Conservation (phyloP, 257 asterid genomes). For the Perilla frutescens region DNA sequence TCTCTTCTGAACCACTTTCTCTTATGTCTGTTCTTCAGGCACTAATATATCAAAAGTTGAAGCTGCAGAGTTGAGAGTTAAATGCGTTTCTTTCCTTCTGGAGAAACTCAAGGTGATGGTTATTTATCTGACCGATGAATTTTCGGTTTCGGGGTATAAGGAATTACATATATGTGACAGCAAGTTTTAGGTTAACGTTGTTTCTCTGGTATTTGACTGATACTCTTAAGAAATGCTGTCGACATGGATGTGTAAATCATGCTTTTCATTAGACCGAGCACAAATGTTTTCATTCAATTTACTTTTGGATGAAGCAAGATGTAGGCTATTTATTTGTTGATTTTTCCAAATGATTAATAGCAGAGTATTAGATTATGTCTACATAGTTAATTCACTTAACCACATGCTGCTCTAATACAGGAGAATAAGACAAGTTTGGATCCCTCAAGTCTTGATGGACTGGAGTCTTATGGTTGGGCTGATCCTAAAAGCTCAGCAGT, state of each 20-base stretch:
- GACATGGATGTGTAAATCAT: not conserved
- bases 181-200: not conserved
- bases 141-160: not conserved
- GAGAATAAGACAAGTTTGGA: constrained; percentile 51
- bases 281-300: not conserved
- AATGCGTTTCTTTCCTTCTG: constrained; percentile 73
- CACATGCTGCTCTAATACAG: constrained; percentile 45
- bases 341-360: not conserved
- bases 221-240: constrained; percentile 4
- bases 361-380: not conserved
- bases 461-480: constrained; percentile 76
- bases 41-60: constrained; percentile 76
- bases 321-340: constrained; percentile 17
- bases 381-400: not conserved
- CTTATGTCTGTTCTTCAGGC: constrained; percentile 52
- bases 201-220: constrained; percentile 10
- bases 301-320: constrained; percentile 22
- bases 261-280: constrained; percentile 13
- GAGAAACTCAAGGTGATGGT: constrained; percentile 69
- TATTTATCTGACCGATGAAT: constrained; percentile 8
- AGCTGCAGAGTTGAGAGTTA: constrained; percentile 68
- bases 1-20: constrained; percentile 17
- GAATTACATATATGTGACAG: not conserved
- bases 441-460: constrained; percentile 48
- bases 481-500: constrained; percentile 53